phyloP scores from a whole-genome alignment of 2,329 filamentous ascomycete species.

The Ceratocystis huliohia region DNA sequence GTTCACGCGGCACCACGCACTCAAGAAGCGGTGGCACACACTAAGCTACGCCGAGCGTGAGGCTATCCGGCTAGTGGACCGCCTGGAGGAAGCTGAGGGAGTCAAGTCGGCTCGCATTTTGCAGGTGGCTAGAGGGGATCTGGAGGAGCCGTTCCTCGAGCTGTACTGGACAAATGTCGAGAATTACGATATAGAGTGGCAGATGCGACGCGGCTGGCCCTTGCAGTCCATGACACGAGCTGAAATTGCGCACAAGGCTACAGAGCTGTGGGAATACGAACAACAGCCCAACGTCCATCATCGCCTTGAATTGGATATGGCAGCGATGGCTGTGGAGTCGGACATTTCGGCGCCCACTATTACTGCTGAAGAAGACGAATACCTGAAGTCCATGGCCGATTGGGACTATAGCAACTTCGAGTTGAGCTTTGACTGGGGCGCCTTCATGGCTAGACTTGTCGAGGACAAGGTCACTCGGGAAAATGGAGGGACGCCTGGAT shows the following conservation, averaged over 20 bases:
- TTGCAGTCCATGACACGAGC: conserved; percentile 3
- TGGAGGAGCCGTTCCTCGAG: not conserved
- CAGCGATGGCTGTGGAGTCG: not conserved
- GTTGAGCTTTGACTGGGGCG: conserved; percentile 12
- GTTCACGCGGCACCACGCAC: conserved; percentile 35
- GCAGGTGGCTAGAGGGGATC: not conserved
- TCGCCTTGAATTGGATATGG: not conserved
- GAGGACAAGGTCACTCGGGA: not conserved
- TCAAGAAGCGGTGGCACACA: conserved; percentile 34
- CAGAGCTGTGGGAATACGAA: conserved; percentile 17
- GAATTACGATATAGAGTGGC: conserved; percentile 20
- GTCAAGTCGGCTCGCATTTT: conserved; percentile 23
- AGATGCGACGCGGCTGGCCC: conserved; percentile 20
- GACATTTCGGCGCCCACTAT: conserved; percentile 13
- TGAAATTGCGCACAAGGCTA: conserved; percentile 12
- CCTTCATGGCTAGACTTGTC: not conserved
- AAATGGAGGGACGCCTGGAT: not conserved
- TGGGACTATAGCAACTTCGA: conserved; percentile 21
- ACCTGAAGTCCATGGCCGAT: conserved; percentile 24
- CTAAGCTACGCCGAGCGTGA: conserved; percentile 30
- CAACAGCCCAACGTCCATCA: conserved; percentile 15
- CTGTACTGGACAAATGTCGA: conserved; percentile 18
- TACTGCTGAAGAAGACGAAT: conserved; percentile 25
- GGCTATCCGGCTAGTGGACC: conserved; percentile 26
- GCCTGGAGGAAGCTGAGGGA: conserved; percentile 25